Conservation (phyloP, 169 alveolate genomes). For the Babesia bigemina region DNA sequence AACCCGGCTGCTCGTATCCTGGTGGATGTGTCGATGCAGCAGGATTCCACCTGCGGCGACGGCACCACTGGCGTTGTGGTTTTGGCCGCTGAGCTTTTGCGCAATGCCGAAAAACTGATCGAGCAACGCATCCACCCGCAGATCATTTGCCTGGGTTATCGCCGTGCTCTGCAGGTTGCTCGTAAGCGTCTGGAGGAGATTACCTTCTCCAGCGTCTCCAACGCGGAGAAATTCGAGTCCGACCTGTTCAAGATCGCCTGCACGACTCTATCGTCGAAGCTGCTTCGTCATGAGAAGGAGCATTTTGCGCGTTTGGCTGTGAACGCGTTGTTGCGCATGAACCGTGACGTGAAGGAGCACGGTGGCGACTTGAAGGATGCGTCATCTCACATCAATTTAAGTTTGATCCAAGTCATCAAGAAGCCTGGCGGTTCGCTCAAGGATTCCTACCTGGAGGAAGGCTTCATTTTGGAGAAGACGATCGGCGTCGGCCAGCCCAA, state of each 20-base stretch:
- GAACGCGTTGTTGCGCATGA: conserved; percentile 95
- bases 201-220: conserved; percentile 83
- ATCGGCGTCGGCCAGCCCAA: conserved; percentile 95
- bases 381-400: conserved; percentile 81
- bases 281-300: conserved; percentile 93
- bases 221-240: conserved; percentile 82
- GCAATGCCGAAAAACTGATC: conserved; percentile 95
- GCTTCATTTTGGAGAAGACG: conserved; percentile 96
- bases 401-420: conserved; percentile 92
- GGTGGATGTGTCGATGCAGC: conserved; percentile 92
- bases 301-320: conserved; percentile 96
- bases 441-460: conserved; percentile 97
- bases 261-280: conserved; percentile 97
- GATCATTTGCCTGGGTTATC: conserved; percentile 87
- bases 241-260: conserved; percentile 95
- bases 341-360: conserved; percentile 75
- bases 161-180: conserved; percentile 92
- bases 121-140: conserved; percentile 97
- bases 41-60: conserved; percentile 92
- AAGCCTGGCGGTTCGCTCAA: conserved; percentile 96
- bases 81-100: conserved; percentile 98
- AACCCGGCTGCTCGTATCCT: conserved; percentile 99
- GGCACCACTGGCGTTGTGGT: conserved; percentile 99
- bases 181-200: conserved; percentile 82
- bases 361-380: conserved; percentile 51